These are phyloP conservation scores for Camelina laxa DNA, from an alignment of 345 rosid genomes.

Conservation along the genomic window DNA sequence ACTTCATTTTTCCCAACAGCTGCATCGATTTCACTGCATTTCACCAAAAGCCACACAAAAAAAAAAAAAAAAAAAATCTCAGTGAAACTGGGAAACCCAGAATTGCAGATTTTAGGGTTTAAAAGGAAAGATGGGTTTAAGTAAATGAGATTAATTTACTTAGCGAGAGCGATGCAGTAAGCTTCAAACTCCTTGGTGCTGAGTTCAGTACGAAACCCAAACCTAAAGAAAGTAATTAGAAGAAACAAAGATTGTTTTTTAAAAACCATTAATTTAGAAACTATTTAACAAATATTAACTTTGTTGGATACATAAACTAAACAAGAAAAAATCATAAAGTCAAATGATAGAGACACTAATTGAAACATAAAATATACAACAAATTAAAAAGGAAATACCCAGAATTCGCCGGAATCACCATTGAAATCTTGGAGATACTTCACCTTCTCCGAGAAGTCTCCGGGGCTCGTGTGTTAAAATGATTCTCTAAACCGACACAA, in stretches of 20 bases:
- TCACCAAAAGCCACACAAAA: constrained; percentile 15
- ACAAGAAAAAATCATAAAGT: background rate
- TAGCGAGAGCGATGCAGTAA: constrained; percentile 62
- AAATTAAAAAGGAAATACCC: constrained; percentile 5
- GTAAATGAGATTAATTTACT: constrained; percentile 42
- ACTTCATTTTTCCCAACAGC: constrained; percentile 67
- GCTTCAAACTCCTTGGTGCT: constrained; percentile 20
- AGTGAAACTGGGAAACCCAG: background rate
- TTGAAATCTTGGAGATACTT: constrained; percentile 10
- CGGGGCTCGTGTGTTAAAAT: background rate
- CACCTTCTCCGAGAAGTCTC: constrained; percentile 31
- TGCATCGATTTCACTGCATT: constrained; percentile 74
- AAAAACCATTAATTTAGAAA: background rate
- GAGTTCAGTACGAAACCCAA: background rate
- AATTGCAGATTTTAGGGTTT: background rate
- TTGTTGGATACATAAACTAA: background rate
- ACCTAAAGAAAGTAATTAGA: constrained; percentile 17
- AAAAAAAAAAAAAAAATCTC: background rate
- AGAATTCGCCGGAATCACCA: constrained; percentile 28
- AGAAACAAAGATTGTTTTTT: background rate
- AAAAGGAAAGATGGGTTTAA: background rate
- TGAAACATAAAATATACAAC: background rate
- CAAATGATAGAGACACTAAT: background rate
- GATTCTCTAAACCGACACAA: background rate
- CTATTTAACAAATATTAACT: constrained; percentile 6